Conservation (phyloP, 257 asterid genomes). For the Nicotiana sylvestris region DNA sequence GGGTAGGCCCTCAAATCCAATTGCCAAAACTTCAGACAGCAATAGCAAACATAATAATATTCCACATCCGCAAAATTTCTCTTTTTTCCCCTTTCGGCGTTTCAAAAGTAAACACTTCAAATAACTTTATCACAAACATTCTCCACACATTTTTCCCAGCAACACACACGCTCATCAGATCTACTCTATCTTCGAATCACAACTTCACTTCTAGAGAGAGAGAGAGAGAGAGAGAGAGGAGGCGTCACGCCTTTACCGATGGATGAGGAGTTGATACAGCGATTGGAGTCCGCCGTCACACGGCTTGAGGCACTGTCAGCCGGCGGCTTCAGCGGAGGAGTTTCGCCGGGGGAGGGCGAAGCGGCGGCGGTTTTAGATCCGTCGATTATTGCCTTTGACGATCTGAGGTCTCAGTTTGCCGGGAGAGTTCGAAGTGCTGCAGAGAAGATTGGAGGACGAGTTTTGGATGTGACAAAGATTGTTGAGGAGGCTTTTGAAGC, state of each 20-base stretch:
- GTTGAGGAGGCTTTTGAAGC: slow-evolving; percentile 63
- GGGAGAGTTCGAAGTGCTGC: slow-evolving; percentile 57
- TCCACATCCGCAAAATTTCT: no score
- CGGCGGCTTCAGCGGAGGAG: slow-evolving; percentile 33
- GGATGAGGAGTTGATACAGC: slow-evolving; percentile 69
- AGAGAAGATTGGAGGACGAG: slow-evolving; percentile 86
- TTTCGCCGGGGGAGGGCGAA: slow-evolving; percentile 33
- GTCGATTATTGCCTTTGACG: slow-evolving; percentile 69
- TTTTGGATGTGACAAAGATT: slow-evolving; percentile 62
- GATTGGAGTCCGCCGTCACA: slow-evolving; percentile 87
- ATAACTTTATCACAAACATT: no score
- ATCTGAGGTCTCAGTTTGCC: slow-evolving; percentile 62
- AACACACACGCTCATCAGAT: no score
- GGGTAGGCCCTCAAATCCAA: no score
- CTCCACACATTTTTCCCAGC: no score
- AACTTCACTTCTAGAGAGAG: background rate
- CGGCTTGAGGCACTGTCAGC: slow-evolving; percentile 68
- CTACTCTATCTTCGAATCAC: no score
- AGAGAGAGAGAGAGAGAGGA: no score
- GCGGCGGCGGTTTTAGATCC: slow-evolving; percentile 71
- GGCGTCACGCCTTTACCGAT: slow-evolving; percentile 13
- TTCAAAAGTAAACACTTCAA: no score
- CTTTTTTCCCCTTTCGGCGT: no score
- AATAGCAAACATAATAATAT: no score
- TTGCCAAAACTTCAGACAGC: no score